Evolutionary conservation across 2,329 filamentous ascomycete genomes (phyloP).

Genomic region (Stagonosporopsis rhizophila): DNA sequence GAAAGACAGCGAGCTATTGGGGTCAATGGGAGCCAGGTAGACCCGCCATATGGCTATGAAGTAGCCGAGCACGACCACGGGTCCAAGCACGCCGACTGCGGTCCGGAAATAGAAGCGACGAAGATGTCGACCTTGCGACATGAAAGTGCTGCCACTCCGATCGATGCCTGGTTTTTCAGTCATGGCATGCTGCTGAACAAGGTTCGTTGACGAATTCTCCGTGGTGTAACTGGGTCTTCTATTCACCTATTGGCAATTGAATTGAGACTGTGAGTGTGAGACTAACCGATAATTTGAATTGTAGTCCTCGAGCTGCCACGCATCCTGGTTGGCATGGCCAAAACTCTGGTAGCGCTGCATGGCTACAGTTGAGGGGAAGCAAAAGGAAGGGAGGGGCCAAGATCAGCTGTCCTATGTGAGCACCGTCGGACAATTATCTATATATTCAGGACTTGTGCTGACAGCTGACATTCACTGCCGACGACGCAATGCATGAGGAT

Average conservation of each 20-base stretch:
- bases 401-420: not conserved
- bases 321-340: not conserved
- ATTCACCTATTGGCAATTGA: not conserved
- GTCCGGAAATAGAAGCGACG: constrained; percentile 13
- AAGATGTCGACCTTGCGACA: not conserved
- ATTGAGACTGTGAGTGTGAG: not conserved
- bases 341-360: constrained; percentile 1
- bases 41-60: constrained; percentile 17
- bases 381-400: not conserved
- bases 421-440: not conserved
- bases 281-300: not conserved
- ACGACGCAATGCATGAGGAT: not conserved
- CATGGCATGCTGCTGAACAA: not conserved
- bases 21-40: constrained; percentile 11
- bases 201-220: not conserved
- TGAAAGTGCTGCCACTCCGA: not conserved
- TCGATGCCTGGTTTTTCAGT: not conserved
- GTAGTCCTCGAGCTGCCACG: constrained; percentile 2
- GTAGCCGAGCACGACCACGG: constrained; percentile 7
- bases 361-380: not conserved
- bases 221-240: not conserved
- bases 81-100: constrained; percentile 14
- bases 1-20: not conserved
- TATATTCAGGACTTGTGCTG: not conserved
- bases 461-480: not conserved